Evolutionary conservation across 2,329 filamentous ascomycete genomes (phyloP), one percentile per base, ranked within the genome.

Genomic region (Cladosporium sp.): DNA sequence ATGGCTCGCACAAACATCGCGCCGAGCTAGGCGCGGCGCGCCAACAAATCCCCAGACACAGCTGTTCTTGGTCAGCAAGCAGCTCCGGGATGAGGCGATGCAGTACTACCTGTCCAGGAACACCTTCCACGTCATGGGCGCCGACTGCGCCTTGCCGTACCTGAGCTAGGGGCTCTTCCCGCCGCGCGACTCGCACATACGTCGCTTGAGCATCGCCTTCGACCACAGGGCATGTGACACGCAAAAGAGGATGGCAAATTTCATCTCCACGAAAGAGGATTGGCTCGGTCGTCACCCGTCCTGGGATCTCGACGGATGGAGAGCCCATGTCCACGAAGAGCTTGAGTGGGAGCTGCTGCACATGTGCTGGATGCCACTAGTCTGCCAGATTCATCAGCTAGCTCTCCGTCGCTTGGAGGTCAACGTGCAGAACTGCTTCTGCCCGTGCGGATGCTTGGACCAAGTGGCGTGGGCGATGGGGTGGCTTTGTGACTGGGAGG

Each of bases 41-140:
- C 50, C 50, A 8, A 46, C 43, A 2, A 22, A 28, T 8, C 22
- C 43, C 16, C 19, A 41, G n/a, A 46, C 43, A 2, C 31, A 42
- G 16, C 43, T 53, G 54, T 66, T 65, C 44, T 62, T 65, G 19
- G 61, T 72, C 35, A 63, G 55, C 56, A 63, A 59, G 45, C 69
- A 72, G 53, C 61, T 74, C 0, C 62, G 64, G 2, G 59, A 63
- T 14, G 58, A 65, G 32, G 59, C 71, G 0, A 42, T 53, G 43
- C 43, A 53, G 35, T 37, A 53, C 43, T 53, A 46, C 50, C 44
- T 53, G 16, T 33, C 50, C 5, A 35, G 34, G 14, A 53, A 53
- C 43, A 53, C 35, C 11, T 53, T 53, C 43, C 40, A 53, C 50
- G 33, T 53, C 37, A 45, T 46, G 50, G 50, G 50, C 50, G 3